A percentile compares a stretch with the other conserved stretches of the same genome.
These are phyloP conservation scores for Thraustochytrium sp. DNA, from an alignment of 352 stramenopile species.

Conservation along the genomic window DNA sequence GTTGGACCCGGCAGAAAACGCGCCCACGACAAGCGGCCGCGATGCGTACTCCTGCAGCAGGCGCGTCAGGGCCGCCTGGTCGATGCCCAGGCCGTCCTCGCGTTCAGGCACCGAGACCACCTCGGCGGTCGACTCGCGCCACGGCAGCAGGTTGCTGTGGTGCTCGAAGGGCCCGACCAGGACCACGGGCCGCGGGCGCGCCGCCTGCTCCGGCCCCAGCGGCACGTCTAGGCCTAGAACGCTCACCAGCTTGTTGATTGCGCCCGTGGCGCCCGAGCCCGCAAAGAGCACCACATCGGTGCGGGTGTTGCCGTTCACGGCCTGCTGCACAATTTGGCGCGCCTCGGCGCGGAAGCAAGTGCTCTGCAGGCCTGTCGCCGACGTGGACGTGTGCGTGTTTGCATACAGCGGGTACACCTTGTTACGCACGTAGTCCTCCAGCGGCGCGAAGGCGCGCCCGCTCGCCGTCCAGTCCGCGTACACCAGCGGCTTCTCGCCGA, in stretches of 20 bases:
- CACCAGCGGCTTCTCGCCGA: slow-evolving; percentile 65
- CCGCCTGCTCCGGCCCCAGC: background rate
- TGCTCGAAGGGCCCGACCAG: slow-evolving; percentile 90
- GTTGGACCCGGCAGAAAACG: slow-evolving; percentile 72
- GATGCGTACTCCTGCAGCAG: slow-evolving; percentile 59
- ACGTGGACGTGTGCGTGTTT: slow-evolving; percentile 92
- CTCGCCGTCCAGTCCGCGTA: slow-evolving; percentile 93
- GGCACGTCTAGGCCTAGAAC: slow-evolving; percentile 53
- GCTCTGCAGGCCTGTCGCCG: slow-evolving; percentile 70
- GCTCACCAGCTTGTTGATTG: slow-evolving; percentile 68
- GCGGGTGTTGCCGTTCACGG: slow-evolving; percentile 47
- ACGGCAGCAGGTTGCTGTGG: slow-evolving; percentile 94
- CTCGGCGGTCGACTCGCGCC: slow-evolving; percentile 81
- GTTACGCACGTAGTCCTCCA: slow-evolving; percentile 78
- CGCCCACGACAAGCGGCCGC: slow-evolving; percentile 52
- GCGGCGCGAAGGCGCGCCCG: slow-evolving; percentile 68
- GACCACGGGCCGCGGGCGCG: slow-evolving; percentile 56
- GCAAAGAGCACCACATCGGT: slow-evolving; percentile 90
- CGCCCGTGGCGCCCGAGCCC: slow-evolving; percentile 71
- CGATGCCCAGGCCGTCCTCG: slow-evolving; percentile 53
- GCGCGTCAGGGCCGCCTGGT: slow-evolving; percentile 58
- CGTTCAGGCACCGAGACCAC: slow-evolving; percentile 62
- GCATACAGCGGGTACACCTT: slow-evolving; percentile 87
- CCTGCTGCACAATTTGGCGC: slow-evolving; percentile 67
- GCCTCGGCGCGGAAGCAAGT: slow-evolving; percentile 91